Base-by-base conservation (phyloP, 345 rosid species). In the Salix viminalis region DNA sequence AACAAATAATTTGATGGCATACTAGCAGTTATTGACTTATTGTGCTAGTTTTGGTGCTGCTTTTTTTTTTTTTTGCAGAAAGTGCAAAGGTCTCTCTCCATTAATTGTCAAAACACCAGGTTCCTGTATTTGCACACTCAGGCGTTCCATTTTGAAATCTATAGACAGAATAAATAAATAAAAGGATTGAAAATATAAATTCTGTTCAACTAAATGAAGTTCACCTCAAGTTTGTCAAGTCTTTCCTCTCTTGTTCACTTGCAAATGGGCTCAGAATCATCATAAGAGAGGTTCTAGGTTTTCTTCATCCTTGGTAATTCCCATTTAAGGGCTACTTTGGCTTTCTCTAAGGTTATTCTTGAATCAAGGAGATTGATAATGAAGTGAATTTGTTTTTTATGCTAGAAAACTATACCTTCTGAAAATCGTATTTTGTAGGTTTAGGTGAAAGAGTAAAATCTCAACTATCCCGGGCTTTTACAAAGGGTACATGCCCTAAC, bases 251-350 rank as follows among this genome's bases (percentile, higher is more conserved):
- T 52, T 58, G 19, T 64, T 86, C 91, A 85, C 52, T 76, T 79
- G 83, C 87, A 89, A 44, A 71, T 79, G 36, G 94, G 92, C 74
- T 89, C 89, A 28, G 85, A 84, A 50, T 89, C 88, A 30, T 79
- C 87, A 54, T 72, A 74, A 58, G 74, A 69, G 18, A 42, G 75
- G 48, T 28, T 41, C 24, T 30, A 8, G 14, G 52, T 50, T 50
- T 50, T 58, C 34, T 12, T 69, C 52, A 19, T 13, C 15, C 16
- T 11, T 23, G 62, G 19, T 36, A 48, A 19, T 36, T 48, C 26
- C 77, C 77, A 75, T 75, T 46, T 6, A 42, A 28, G 12, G 30
- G 7, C 30, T n/a, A 8, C 15, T n/a, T 68, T 21, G 24, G 71
- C 6, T 41, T 13, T 67, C 12, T 18, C 41, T 2, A 8, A 15